Base-by-base conservation (phyloP, 2,329 filamentous ascomycete genomes). In the Polytolypa hystricis region DNA sequence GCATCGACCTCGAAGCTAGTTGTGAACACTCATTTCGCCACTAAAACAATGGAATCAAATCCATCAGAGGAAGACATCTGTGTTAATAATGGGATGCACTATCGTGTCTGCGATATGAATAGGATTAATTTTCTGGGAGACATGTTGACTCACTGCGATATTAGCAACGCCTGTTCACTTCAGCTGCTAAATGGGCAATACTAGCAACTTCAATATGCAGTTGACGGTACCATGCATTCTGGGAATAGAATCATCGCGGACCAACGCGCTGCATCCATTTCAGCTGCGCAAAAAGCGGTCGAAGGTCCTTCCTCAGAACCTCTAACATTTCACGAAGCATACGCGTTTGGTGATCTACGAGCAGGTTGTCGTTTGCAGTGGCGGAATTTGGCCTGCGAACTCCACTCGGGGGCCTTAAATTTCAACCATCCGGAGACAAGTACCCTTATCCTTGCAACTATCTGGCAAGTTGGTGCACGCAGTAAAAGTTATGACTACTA, bases 261-360 rank as follows among this genome's bases (percentile, higher is more conserved):
- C 1, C 70, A 74, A 38, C n/a, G n/a, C n/a, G n/a, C n/a, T n/a
- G n/a, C n/a, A n/a, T n/a, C n/a, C n/a, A n/a, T n/a, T n/a, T n/a
- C n/a, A n/a, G n/a, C n/a, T n/a, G n/a, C n/a, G n/a, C n/a, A n/a
- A 53, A 45, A 0, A 35, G 50, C 0, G 76, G 72, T 33, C 71
- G 75, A 0, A 7, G 38, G 0, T 46, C 64, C 16, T 55, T 81
- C 38, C 59, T n/a, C n/a, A n/a, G n/a, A n/a, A n/a, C n/a, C n/a
- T n/a, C n/a, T n/a, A n/a, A n/a, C 66, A 0, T 40, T 74, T 0
- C 64, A 67, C 0, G 73, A 81, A 36, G 78, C 66, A 47, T 69
- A 71, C 33, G 57, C 65, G 0, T 63, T 78, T 10, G 58, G 61
- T 0, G 47, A 62, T 0, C 43, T 79, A 2, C 61, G 68, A 0